Conservation (phyloP, 495 filamentous ascomycete genomes). For the Penicillium atrosanguineum region DNA sequence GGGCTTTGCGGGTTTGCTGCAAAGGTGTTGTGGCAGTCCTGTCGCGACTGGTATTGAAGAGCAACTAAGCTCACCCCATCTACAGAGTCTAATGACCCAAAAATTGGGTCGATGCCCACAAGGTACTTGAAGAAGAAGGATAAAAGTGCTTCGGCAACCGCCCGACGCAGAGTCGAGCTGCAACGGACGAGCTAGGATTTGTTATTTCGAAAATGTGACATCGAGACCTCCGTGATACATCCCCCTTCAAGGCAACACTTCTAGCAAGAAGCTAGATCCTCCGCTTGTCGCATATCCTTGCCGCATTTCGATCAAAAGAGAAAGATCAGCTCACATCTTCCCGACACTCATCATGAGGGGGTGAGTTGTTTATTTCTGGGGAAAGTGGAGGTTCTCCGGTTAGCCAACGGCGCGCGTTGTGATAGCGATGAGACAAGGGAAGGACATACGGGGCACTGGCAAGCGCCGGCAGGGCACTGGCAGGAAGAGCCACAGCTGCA, state of each 20-base stretch:
- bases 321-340: not conserved
- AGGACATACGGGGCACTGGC: slow-evolving; percentile 44
- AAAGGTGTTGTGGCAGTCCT: not conserved
- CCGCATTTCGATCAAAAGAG: slow-evolving; percentile 2
- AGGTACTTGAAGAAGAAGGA: slow-evolving; percentile 24
- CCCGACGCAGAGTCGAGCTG: slow-evolving; percentile 6
- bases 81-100: slow-evolving; percentile 12
- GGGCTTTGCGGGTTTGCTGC: not conserved
- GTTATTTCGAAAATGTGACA: not conserved
- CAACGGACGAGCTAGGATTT: slow-evolving; percentile 1
- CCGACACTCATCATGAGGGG: not conserved
- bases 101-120: slow-evolving; percentile 24
- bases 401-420: slow-evolving; percentile 3
- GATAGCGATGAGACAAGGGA: not conserved
- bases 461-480: slow-evolving; percentile 46
- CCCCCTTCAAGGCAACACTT: not conserved
- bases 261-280: not conserved
- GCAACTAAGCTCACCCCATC: slow-evolving; percentile 11
- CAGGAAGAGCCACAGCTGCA: slow-evolving; percentile 47
- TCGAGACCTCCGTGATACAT: not conserved
- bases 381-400: slow-evolving; percentile 4
- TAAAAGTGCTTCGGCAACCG: slow-evolving; percentile 20
- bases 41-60: slow-evolving; percentile 1
- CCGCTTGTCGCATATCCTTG: not conserved
- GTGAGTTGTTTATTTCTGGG: slow-evolving; percentile 30